Conservation (phyloP, 2,329 filamentous ascomycete species). For the Cryphonectria naterciae region DNA sequence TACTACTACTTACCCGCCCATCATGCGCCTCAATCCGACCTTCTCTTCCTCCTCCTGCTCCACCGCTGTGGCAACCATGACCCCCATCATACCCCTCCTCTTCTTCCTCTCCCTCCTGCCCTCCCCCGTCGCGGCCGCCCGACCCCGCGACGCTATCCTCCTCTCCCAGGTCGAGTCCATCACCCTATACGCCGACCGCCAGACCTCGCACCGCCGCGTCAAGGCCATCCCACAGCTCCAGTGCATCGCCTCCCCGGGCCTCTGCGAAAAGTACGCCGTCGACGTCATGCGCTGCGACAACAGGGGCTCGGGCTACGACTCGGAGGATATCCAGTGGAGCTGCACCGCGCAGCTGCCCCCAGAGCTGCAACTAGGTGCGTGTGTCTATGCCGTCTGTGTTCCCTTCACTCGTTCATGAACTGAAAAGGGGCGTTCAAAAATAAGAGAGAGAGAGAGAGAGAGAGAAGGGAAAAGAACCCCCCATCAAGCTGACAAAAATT, state of each 20-base stretch:
- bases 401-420: not conserved
- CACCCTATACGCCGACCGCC: slow-evolving; percentile 69
- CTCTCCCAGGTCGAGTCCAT: slow-evolving; percentile 72
- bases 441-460: not conserved
- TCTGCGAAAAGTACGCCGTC: slow-evolving; percentile 72
- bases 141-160: slow-evolving; percentile 58
- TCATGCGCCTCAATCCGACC: not conserved
- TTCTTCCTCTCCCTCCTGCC: slow-evolving; percentile 23
- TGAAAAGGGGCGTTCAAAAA: too few species aligned
- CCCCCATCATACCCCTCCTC: not conserved
- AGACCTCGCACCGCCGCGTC: slow-evolving; percentile 78
- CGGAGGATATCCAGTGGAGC: slow-evolving; percentile 87
- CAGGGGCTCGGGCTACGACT: slow-evolving; percentile 76
- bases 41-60: not conserved
- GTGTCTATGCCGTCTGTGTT: too few species aligned
- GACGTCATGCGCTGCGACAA: slow-evolving; percentile 91
- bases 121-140: slow-evolving; percentile 33
- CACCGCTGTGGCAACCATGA: not conserved
- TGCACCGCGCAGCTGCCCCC: slow-evolving; percentile 69
- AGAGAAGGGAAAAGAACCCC: not conserved
- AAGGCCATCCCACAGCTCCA: slow-evolving; percentile 76
- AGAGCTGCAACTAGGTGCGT: slow-evolving; percentile 67
- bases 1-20: not conserved
- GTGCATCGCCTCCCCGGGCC: slow-evolving; percentile 69
- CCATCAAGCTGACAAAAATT: not conserved